Base-by-base conservation (phyloP, 2,329 filamentous ascomycete species). In the Ophiostoma australiae region DNA sequence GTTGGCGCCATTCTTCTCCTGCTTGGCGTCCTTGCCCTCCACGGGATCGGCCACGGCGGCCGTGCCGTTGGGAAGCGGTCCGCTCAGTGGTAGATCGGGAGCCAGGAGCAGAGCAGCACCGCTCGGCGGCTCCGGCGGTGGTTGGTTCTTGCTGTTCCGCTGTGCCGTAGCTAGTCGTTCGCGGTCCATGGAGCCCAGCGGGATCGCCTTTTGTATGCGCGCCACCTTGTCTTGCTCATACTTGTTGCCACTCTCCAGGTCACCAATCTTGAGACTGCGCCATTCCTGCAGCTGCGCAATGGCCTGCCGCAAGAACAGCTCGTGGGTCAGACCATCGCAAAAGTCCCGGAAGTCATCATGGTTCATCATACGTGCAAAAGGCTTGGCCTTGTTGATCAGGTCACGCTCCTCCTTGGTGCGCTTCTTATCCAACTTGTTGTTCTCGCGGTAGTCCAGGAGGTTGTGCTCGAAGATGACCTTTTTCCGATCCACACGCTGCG, bases 391-490 rank as follows among this genome's bases (percentile, higher is more conserved):
- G 81, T 94, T 94, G 20, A 97, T 80, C 17, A 98, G 81, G 70
- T 98, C 95, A 70, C 91, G 88, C 79, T 99, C 95, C 78, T 99
- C 95, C 78, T 98, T 98, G 0, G 93, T 96, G 44, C 94, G 88
- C 81, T 94, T 97, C 86, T 98, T 99, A 77, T 99, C 95, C 4
- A 90, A 80, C 69, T 93, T 91, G 35, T 87, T 90, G 78, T 97
- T 97, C 79, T 97, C 96, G 73, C 93, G 86, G 77, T 99, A 99
- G 71, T 99, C 94, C 4, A 99, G 84, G 37, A 99, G 84, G 72
- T 91, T 91, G 80, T 99, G 95, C 78, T 98, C 94, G 76, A 99
- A 98, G 6, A 99, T 91, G 69, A 98, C 91, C 82, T 95, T 96
- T 81, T 99, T 99, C 66, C 95, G 87, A 77, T 98, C 94, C 7